Conservation (phyloP, 352 stramenopile genomes). For the Globisporangium abappressorium region DNA sequence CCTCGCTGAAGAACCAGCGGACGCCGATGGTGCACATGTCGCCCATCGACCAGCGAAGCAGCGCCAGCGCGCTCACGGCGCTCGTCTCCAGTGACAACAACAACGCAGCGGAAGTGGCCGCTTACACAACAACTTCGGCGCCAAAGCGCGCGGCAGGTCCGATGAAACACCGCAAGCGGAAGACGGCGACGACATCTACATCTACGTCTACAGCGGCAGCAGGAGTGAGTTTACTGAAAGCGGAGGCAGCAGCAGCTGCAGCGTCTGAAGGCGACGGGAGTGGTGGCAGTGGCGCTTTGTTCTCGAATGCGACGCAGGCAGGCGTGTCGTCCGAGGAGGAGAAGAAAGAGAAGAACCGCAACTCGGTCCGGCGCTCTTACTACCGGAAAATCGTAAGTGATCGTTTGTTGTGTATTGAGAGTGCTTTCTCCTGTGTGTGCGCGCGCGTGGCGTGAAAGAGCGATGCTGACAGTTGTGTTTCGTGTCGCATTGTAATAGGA, state of each 20-base stretch:
- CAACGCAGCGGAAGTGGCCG: neutral
- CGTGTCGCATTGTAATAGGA: conserved; percentile 26
- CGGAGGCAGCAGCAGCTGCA: neutral
- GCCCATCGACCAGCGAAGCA: neutral
- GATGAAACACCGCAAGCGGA: conserved; percentile 10
- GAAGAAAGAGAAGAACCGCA: conserved; percentile 57
- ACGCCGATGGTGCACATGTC: conserved; percentile 6
- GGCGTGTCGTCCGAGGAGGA: conserved; percentile 27
- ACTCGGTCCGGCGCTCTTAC: conserved; percentile 53
- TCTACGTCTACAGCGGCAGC: neutral
- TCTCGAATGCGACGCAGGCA: neutral
- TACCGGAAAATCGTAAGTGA: conserved; percentile 47
- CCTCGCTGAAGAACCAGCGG: neutral
- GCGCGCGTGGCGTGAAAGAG: neutral
- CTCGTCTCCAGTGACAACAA: neutral
- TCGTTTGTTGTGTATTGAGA: neutral
- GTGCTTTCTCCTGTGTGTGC: neutral
- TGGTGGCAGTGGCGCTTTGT: neutral
- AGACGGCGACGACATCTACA: neutral
- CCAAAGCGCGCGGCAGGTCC: conserved; percentile 3
- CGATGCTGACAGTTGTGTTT: neutral
- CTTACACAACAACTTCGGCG: neutral
- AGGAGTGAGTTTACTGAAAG: too few species aligned
- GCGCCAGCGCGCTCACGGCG: neutral
- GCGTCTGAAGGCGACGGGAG: neutral